phyloP scores from a whole-genome alignment of 2,329 filamentous ascomycete species.

The Cladosporium sp. region DNA sequence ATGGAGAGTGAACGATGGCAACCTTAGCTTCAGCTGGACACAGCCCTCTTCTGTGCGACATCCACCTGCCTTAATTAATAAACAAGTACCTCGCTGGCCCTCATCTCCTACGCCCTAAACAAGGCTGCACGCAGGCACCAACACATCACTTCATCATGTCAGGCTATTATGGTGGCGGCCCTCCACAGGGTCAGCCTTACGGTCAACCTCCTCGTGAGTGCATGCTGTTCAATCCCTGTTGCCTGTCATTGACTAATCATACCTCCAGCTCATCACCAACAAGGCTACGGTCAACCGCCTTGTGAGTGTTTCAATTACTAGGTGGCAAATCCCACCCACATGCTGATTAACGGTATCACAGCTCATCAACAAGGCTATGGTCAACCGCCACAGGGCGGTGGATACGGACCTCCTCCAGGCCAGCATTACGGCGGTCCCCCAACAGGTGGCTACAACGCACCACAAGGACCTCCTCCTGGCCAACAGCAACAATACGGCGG shows the following conservation, averaged over 20 bases:
- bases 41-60: too few species aligned
- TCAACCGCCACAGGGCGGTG: constrained; percentile 14
- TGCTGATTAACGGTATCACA: constrained; percentile 12
- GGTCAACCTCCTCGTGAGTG: constrained; percentile 17
- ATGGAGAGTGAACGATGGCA: too few species aligned
- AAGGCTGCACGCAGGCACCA: too few species aligned
- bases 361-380: constrained; percentile 14
- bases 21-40: too few species aligned
- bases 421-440: not conserved
- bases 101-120: too few species aligned
- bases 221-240: not conserved
- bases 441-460: not conserved
- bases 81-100: too few species aligned
- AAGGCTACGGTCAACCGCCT: constrained; percentile 16
- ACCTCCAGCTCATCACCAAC: constrained; percentile 10
- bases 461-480: constrained; percentile 17
- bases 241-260: not conserved
- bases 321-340: not conserved
- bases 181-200: constrained; percentile 12
- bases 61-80: too few species aligned
- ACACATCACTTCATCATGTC: constrained; percentile 10
- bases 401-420: constrained; percentile 16
- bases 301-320: not conserved
- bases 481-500: constrained; percentile 5
- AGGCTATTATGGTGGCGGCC: constrained; percentile 16